Percentiles rank a stretch among this genome's conserved stretches.
Conservation (phyloP, 2,329 filamentous ascomycete genomes). For the Colletotrichum karsti region DNA sequence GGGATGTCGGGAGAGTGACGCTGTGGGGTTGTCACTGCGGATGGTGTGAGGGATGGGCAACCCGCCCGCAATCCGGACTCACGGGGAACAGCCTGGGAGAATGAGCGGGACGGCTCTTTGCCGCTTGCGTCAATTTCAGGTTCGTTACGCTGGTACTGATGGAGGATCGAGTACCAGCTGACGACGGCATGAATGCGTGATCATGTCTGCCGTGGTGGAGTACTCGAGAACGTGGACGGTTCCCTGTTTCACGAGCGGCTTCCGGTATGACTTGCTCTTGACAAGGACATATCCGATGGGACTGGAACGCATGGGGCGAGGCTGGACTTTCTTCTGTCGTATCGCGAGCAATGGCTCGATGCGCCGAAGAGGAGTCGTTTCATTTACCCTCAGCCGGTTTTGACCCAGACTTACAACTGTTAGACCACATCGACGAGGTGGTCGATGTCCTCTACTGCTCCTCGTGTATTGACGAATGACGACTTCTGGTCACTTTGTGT, state of each 20-base stretch:
- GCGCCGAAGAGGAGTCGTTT: neutral
- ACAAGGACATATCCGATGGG: neutral
- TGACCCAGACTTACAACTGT: neutral
- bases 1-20: conserved; percentile 1
- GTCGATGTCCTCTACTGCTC: neutral
- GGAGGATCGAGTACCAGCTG: no score
- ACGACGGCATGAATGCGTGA: no score
- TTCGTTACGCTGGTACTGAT: no score
- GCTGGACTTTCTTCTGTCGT: neutral
- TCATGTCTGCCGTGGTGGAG: no score
- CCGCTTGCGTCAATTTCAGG: no score
- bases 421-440: no score
- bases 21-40: no score
- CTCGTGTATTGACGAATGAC: neutral
- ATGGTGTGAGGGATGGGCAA: no score
- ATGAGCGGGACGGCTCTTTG: no score
- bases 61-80: conserved; percentile 14
- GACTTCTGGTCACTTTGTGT: neutral
- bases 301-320: neutral
- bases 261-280: no score
- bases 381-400: conserved; percentile 2
- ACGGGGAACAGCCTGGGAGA: neutral
- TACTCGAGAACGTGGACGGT: no score
- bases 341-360: neutral
- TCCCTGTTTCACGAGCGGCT: no score